Base-by-base conservation (phyloP, 371 early-diverging fungal species). In the Saksenaea vasiformis region DNA sequence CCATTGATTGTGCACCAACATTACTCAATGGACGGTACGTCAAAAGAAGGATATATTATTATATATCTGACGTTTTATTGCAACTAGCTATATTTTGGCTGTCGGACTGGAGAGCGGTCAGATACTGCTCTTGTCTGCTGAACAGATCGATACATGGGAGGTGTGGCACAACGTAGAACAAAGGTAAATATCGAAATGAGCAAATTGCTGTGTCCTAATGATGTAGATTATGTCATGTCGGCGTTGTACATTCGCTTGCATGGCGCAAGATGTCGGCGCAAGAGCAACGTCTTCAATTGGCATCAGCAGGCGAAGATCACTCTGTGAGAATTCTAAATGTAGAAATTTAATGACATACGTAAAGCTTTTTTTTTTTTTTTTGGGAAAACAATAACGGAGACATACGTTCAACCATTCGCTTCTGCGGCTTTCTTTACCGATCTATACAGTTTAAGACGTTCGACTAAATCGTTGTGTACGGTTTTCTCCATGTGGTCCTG, bases 71-170 rank as follows among this genome's bases (percentile, higher is more conserved):
- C 28, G 8, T 51, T 35, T 55, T 38, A 56, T 56, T 56, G n/a
- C 39, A 59, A 35, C n/a, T 73, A 88, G 86, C 47, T 90, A 93
- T 76, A 61, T 88, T 7, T 65, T 96, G 53, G 94, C 93, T n/a
- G 86, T 87, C 15, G 96, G 94, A 19, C 73, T 93, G 60, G 96
- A 96, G 70, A 85, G 85, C 68, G 96, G 96, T 0, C 77, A 82
- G 9, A 81, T 94, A 34, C 78, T 83, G 36, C 72, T 93, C 57
- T 76, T 84, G 10, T 64, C 68, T 31, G 71, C 76, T 43, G 64
- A 61, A 54, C 56, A 58, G 41, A 58, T 64, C 11, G 71, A 71
- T 57, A 62, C 68, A 43, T 89, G 85, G 87, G 67, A 62, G 56
- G 43, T 67, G 34, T 60, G 81, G 63, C 69, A 74, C 35, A 69